These are phyloP conservation scores for Porodaedalea pini DNA, from an alignment of 1,284 basidiomycete genomes.

Conservation along the genomic window DNA sequence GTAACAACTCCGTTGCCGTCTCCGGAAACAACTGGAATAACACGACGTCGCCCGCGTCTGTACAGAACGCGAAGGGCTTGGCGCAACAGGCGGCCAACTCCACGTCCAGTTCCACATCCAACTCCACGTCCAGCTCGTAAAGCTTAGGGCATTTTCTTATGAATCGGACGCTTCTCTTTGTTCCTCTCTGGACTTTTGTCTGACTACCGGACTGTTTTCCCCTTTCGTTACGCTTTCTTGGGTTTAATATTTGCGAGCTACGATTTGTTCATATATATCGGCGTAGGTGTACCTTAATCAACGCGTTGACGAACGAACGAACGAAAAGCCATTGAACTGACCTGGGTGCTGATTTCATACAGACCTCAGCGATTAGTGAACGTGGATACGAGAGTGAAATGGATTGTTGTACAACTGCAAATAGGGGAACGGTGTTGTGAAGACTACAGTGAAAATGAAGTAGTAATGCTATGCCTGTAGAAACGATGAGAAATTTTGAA, in stretches of 20 bases:
- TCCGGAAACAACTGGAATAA: slow-evolving; percentile 26
- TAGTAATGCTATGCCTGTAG: slow-evolving; percentile 9
- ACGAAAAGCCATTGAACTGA: background rate
- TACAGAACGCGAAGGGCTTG: slow-evolving; percentile 13
- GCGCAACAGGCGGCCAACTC: slow-evolving; percentile 27
- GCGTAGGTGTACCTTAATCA: background rate
- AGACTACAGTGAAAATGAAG: background rate
- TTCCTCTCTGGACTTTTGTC: too few relatives aligned
- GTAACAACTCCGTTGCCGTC: slow-evolving; percentile 22
- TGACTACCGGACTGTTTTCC: background rate
- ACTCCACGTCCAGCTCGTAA: slow-evolving; percentile 19
- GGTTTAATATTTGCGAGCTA: background rate
- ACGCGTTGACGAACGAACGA: background rate
- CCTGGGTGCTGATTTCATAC: too few relatives aligned
- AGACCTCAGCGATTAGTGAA: background rate
- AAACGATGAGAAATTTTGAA: background rate
- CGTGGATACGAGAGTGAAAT: background rate
- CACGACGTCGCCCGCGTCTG: slow-evolving; percentile 22
- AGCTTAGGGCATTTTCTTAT: background rate
- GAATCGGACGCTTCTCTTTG: background rate
- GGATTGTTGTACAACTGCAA: background rate
- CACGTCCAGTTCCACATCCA: slow-evolving; percentile 11
- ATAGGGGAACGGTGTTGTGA: background rate
- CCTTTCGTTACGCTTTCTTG: background rate
- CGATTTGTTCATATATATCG: background rate